Base-by-base conservation (phyloP, 1,284 basidiomycete genomes). In the Trichosporon inkin region DNA sequence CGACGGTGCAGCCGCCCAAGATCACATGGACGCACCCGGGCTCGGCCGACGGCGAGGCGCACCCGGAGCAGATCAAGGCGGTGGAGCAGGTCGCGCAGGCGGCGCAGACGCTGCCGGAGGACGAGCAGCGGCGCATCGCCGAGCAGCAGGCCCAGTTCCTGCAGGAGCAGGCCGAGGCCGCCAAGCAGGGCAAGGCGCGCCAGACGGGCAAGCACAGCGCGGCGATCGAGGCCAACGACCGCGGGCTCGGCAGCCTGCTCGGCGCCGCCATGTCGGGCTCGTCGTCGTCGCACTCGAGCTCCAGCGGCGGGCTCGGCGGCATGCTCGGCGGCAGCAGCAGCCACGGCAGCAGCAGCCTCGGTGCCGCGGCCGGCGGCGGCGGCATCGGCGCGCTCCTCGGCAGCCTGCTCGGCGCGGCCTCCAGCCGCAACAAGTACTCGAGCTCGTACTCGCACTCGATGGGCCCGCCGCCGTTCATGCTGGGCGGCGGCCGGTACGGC, bases 391-490 rank as follows among this genome's bases (percentile, higher is more conserved):
- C 62, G 0, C 35, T 60, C n/a, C 19, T 63, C 2, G 65, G 60
- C 8, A 61, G 65, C 32, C 58, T 62, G 38, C 41, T 64, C 34
- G 55, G 58, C 17, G 22, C 20, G 35, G 44, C 41, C 16, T 34
- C 47, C 11, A 24, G 10, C 10, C 24, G 14, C 6, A 20, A 10
- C 8, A 17, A n/a, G 39, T 34, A 47, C 28, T 39, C 17, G 49
- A 35, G 17, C 35, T 20, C 19, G 39, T 65, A 60, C 51, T 51
- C 58, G n/a, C 69, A 71, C 53, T 47, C 36, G 17, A 68, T 69
- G 63, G 71, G 71, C 24, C 66, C 70, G 13, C 71, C 71, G 8
- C 71, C 72, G 2, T 72, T 71, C 65, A 67, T 70, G 68, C 64
- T 63, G 24, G 61, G 65, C 40, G 62, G 61, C 37, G 61, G 60